phyloP scores from a whole-genome alignment of 495 filamentous ascomycete species.

The Penicillium longicatenatum region DNA sequence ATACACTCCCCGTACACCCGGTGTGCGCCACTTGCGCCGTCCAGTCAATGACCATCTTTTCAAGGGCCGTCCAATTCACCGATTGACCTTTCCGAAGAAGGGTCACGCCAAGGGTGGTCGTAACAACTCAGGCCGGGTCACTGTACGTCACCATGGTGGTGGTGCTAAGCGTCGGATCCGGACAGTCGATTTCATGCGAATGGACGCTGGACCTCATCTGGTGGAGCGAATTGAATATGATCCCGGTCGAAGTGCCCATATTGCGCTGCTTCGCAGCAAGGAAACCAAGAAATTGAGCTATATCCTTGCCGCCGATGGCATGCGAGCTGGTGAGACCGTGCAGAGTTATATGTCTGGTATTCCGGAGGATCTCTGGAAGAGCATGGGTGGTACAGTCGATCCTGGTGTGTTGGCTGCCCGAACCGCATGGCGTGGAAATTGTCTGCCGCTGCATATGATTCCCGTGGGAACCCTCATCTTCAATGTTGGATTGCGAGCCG shows the following conservation, averaged over 20 bases:
- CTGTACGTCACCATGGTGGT: conserved; percentile 87
- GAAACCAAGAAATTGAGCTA: conserved; percentile 66
- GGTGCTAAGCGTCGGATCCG: conserved; percentile 89
- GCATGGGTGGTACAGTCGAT: conserved; percentile 89
- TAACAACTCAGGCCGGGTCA: conserved; percentile 82
- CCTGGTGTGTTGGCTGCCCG: conserved; percentile 92
- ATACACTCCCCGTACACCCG: conserved; percentile 94
- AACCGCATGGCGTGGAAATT: conserved; percentile 94
- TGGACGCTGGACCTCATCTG: conserved; percentile 71
- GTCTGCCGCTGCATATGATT: conserved; percentile 90
- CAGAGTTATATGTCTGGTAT: conserved; percentile 90
- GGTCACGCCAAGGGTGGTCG: conserved; percentile 90
- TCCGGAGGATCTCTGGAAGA: conserved; percentile 76
- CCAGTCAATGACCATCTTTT: conserved; percentile 96
- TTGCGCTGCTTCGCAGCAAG: conserved; percentile 75
- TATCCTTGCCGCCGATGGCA: conserved; percentile 88
- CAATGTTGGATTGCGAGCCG: conserved; percentile 76
- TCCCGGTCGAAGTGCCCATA: conserved; percentile 88
- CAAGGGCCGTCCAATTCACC: conserved; percentile 83
- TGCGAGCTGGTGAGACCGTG: conserved; percentile 87
- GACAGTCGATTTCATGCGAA: conserved; percentile 82
- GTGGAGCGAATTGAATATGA: conserved; percentile 97
- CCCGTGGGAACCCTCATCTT: conserved; percentile 88
- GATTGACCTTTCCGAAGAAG: conserved; percentile 86
- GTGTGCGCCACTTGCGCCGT: conserved; percentile 84